Evolutionary conservation across 208 protist species (phyloP).

Genomic region (Vickermania ingenoplastis): DNA sequence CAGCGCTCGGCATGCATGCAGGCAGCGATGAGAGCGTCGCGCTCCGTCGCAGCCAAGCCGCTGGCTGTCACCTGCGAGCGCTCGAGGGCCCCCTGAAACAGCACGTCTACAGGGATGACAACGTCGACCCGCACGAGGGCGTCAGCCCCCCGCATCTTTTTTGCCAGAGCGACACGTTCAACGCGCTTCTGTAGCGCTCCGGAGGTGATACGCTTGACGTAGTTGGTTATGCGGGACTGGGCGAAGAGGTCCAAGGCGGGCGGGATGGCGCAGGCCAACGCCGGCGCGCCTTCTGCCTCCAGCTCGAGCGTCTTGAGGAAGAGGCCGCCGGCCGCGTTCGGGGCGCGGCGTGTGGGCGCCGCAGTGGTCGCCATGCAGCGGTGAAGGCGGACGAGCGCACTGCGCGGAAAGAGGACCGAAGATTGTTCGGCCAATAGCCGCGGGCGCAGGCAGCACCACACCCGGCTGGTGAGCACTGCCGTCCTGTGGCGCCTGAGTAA

Average conservation of each 20-base stretch:
- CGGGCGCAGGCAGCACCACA: too few species aligned
- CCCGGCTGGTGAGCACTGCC: too few species aligned
- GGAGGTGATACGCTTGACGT: conserved; percentile 10
- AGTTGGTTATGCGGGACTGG: conserved; percentile 22
- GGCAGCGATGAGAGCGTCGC: conserved; percentile 16
- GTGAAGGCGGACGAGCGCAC: too few species aligned
- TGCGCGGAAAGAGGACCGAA: too few species aligned
- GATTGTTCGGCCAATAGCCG: too few species aligned
- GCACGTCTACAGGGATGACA: conserved; percentile 33
- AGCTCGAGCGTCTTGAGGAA: background rate
- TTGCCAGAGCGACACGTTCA: background rate
- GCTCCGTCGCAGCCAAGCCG: conserved; percentile 22
- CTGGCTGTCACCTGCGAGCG: conserved; percentile 15
- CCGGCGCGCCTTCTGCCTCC: background rate
- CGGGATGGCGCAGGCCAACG: conserved; percentile 9
- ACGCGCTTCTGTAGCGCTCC: background rate
- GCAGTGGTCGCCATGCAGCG: too few species aligned
- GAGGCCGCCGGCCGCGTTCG: background rate
- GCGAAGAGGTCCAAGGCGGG: conserved; percentile 14
- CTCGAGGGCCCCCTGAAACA: conserved; percentile 21
- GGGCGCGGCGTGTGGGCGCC: too few species aligned
- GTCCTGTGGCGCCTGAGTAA: too few species aligned
- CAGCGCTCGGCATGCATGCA: conserved; percentile 50
- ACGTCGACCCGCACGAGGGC: background rate
- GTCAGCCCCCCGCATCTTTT: background rate